Evolutionary conservation across 164 flowering plant species (phyloP), one percentile per base, ranked within the genome.

Genomic region (Pachysandra terminalis): DNA sequence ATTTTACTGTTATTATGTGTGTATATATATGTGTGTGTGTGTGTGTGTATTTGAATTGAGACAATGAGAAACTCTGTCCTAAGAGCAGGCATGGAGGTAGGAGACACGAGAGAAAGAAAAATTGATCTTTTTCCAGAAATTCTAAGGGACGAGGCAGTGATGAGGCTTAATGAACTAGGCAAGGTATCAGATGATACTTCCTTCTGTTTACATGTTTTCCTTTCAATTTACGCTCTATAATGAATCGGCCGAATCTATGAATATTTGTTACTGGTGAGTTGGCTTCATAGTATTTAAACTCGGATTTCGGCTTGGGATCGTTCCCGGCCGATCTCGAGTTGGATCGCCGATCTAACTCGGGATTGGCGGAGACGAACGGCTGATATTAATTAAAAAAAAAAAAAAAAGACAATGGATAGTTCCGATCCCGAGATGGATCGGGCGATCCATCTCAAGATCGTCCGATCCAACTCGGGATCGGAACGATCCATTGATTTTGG

Each of bases 61-160:
- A 45, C 51, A 45, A 16, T 53, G 56, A 53, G 22, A 16, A 53
- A 4, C 8, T 19, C 56, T 53, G 56, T 53, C 2, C 26, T 10
- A 62, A 40, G 27, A 21, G 9, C 9, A 63, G 74, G 65, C 7
- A 57, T 24, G 61, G 56, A 48, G 68, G 27, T 67, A 17, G 85
- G 71, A 70, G 80, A 75, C 71, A 9, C 52, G 21, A 74, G 74
- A 65, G 69, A 61, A n/a, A 54, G 45, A 51, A 59, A 37, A 66
- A 51, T 25, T 45, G 74, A 77, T 71, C 78, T 88, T 72, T 85
- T 74, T 41, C 78, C 75, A 0, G 81, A 83, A 61, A 82, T 87
- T 64, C 73, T 95, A 3, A 89, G 85, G 72, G 96, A 89, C 32
- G 97, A 95, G 68, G 87, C 98, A 1, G 95, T 88, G 40, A 74